Conservation (phyloP, 2,329 filamentous ascomycete genomes). For the Conoideocrella luteorostrata region DNA sequence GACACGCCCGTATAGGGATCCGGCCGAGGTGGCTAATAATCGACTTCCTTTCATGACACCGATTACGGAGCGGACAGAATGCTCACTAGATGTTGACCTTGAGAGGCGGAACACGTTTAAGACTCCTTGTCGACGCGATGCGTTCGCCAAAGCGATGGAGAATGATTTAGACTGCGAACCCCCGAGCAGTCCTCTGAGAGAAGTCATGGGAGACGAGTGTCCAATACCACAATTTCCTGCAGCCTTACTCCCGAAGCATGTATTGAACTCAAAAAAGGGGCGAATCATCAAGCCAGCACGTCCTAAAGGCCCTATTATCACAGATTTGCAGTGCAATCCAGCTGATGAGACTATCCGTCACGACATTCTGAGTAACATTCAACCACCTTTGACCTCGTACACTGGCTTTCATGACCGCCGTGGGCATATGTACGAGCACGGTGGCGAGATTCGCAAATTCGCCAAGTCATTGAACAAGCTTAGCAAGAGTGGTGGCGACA, state of each 20-base stretch:
- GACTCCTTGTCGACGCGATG: conserved; percentile 62
- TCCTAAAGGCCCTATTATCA: conserved; percentile 66
- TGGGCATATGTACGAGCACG: conserved; percentile 56
- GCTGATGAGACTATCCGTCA: conserved; percentile 69
- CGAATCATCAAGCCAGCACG: conserved; percentile 33
- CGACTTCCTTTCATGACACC: conserved; percentile 97
- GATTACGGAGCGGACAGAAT: conserved; percentile 92
- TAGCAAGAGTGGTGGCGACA: conserved; percentile 53
- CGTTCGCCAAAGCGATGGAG: conserved; percentile 17
- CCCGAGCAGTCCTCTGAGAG: conserved; percentile 67
- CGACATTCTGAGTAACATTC: conserved; percentile 66
- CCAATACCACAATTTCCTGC: conserved; percentile 44
- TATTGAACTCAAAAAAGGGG: conserved; percentile 25
- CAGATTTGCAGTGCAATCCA: conserved; percentile 81
- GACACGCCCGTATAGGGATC: conserved; percentile 73
- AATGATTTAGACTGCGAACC: conserved; percentile 33
- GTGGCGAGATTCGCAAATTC: conserved; percentile 74
- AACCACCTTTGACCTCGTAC: conserved; percentile 68
- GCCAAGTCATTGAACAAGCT: conserved; percentile 60
- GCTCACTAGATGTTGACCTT: conserved; percentile 65
- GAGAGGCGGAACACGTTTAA: conserved; percentile 60
- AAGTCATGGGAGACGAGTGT: conserved; percentile 49
- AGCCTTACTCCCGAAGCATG: conserved; percentile 39
- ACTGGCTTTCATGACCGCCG: conserved; percentile 73
- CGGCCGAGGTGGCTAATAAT: conserved; percentile 75